These are phyloP conservation scores for Monilinia laxa DNA, from an alignment of 2,329 filamentous ascomycete genomes.

Conservation along the genomic window DNA sequence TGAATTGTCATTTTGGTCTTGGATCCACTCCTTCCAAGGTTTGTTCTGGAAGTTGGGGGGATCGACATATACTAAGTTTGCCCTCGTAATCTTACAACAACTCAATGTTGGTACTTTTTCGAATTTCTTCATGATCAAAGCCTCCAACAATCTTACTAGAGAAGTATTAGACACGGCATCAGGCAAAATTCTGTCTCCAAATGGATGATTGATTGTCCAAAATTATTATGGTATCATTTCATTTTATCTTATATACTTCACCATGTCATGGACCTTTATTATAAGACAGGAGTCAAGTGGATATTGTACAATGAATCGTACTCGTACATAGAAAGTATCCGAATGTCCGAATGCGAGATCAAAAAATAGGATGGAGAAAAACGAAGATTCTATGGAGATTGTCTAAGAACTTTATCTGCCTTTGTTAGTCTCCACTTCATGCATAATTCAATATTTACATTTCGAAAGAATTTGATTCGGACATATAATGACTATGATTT, in stretches of 20 bases:
- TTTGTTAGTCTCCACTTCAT: constrained; percentile 15
- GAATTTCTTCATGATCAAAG: constrained; percentile 6
- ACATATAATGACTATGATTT: constrained; percentile 5
- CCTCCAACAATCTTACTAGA: not conserved
- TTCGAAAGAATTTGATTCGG: not conserved
- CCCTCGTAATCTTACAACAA: not conserved
- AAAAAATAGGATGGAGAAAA: not conserved
- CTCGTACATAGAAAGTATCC: not conserved
- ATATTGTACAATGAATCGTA: not conserved
- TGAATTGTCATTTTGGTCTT: not conserved
- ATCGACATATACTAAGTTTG: constrained; percentile 12
- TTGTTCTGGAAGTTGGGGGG: constrained; percentile 20
- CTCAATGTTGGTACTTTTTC: not conserved
- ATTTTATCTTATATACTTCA: not conserved
- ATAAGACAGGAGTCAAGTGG: constrained; percentile 3
- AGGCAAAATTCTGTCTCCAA: not conserved
- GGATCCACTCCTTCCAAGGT: constrained; percentile 10
- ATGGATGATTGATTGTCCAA: not conserved
- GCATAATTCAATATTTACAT: not conserved
- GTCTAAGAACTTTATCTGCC: constrained; percentile 1
- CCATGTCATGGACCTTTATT: not conserved
- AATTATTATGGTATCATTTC: not conserved
- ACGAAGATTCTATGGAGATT: not conserved
- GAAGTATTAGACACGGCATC: not conserved
- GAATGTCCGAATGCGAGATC: constrained; percentile 10